Percentiles rank a stretch among this genome's conserved stretches.
These are phyloP conservation scores for Sphagnum magellanicum DNA, from an alignment of 228 moss, liverwort and hornwort species.

Conservation along the genomic window DNA sequence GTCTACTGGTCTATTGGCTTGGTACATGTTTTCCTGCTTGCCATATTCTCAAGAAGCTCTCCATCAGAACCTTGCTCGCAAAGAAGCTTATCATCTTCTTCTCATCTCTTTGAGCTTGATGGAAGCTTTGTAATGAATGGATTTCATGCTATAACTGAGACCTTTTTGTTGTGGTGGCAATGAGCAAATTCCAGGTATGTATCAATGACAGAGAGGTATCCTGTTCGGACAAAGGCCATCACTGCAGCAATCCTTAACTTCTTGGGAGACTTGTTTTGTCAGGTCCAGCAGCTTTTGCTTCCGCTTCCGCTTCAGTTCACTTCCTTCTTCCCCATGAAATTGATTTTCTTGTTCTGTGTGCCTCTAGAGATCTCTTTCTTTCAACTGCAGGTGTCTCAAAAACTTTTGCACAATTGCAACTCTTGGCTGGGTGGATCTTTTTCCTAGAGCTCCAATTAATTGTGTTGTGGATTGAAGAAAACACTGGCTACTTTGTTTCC, in stretches of 20 bases:
- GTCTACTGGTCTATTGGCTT: conserved; percentile 36
- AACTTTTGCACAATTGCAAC: no score
- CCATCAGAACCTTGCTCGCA: neutral
- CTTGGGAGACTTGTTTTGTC: conserved; percentile 58
- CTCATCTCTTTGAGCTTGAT: neutral
- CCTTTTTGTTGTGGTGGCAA: neutral
- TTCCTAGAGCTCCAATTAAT: no score
- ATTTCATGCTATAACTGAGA: neutral
- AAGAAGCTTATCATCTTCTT: conserved; percentile 1
- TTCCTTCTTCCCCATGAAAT: no score
- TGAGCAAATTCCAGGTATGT: conserved; percentile 35
- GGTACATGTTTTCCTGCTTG: conserved; percentile 13
- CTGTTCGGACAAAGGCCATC: conserved; percentile 47
- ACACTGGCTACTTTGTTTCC: no score
- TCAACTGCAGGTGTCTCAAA: no score
- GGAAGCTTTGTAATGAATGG: neutral
- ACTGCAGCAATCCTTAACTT: conserved; percentile 52
- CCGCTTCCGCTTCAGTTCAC: no score
- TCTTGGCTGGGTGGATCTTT: no score
- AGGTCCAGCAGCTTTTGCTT: conserved; percentile 18
- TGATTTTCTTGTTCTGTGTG: no score
- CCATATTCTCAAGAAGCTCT: neutral
- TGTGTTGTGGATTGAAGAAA: no score
- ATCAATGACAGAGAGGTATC: conserved; percentile 32
- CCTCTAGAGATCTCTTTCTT: no score